These are phyloP conservation scores for Pharnaceum exiguum DNA, from an alignment of 148 eudicot genomes.

Conservation along the genomic window DNA sequence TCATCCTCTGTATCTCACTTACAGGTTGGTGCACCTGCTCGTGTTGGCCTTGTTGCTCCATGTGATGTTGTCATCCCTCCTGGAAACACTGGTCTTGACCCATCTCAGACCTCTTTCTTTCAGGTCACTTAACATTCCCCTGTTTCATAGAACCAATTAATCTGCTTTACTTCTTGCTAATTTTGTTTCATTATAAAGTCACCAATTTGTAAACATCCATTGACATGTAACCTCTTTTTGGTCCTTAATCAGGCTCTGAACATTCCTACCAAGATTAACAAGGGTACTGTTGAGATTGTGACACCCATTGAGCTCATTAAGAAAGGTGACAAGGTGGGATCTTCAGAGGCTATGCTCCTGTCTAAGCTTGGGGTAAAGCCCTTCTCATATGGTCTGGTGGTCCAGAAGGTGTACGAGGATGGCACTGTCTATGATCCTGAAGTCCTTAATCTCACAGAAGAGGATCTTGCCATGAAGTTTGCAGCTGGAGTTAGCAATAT, in stretches of 20 bases:
- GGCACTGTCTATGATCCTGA: conserved; percentile 55
- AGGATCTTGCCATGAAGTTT: conserved; percentile 45
- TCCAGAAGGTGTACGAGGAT: conserved; percentile 39
- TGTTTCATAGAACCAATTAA: too few species aligned
- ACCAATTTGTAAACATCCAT: not conserved
- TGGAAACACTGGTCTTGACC: conserved; percentile 59
- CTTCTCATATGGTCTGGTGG: conserved; percentile 49
- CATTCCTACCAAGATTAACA: conserved; percentile 68
- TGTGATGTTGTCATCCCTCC: conserved; percentile 57
- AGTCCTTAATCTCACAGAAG: conserved; percentile 47
- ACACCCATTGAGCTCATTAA: conserved; percentile 53
- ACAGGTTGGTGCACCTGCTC: conserved; percentile 65
- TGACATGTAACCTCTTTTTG: not conserved
- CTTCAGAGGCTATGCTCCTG: conserved; percentile 53
- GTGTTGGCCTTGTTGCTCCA: conserved; percentile 60
- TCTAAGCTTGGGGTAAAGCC: conserved; percentile 48
- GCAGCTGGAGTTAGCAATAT: conserved; percentile 30
- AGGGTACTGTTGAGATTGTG: conserved; percentile 59
- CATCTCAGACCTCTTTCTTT: conserved; percentile 56
- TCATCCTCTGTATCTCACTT: too few species aligned
- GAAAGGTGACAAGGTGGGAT: conserved; percentile 64
- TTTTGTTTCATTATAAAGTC: too few species aligned
- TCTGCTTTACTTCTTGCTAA: too few species aligned
- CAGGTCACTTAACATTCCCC: conserved; percentile 27
- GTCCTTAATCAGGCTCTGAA: conserved; percentile 30